Base-by-base conservation (phyloP, 2,329 filamentous ascomycete genomes). In the Daldinia sp. region DNA sequence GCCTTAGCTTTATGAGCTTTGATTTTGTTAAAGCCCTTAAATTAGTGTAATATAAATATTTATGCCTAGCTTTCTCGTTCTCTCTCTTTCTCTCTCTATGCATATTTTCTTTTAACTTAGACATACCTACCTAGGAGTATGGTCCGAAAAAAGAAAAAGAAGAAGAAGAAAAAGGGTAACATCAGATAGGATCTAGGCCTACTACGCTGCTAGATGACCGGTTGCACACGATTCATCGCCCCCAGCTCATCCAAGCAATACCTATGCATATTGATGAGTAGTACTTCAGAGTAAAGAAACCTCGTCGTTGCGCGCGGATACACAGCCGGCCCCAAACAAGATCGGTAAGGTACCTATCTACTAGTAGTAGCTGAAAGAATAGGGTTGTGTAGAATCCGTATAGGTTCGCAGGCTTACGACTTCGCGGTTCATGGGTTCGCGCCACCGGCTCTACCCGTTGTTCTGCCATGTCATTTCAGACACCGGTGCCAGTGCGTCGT, bases 391-490 rank as follows among this genome's bases (percentile, higher is more conserved):
- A 50, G 20, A 18, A 26, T 37, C n/a, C 23, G 20, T 33, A 53
- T 15, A 53, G 15, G 50, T 53, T 70, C 67, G 65, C 65, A 67
- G 39, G 66, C 65, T 68, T 18, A 13, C 33, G 12, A 44, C 54
- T 33, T 30, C 53, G 35, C 37, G 30, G 6, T 39, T 39, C 13
- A 13, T 51, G 33, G 23, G 67, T 70, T 73, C 42, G 56, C 56
- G 42, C 56, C 56, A 59, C 56, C 48, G 54, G 35, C 46, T 60
- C 63, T 65, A 53, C 60, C 55, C 59, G 65, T 67, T 67, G 55
- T 59, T 68, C 69, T 69, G 60, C 53, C 57, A 66, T 68, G 70
- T 64, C 70, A 70, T 68, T 72, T 65, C 72, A 68, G 69, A 74
- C 71, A 70, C 70, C 67, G 62, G 62, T 71, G 56, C 72, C 67